These are phyloP conservation scores for Neoboletus magnificus DNA, from an alignment of 768 basidiomycete genomes.

Conservation along the genomic window DNA sequence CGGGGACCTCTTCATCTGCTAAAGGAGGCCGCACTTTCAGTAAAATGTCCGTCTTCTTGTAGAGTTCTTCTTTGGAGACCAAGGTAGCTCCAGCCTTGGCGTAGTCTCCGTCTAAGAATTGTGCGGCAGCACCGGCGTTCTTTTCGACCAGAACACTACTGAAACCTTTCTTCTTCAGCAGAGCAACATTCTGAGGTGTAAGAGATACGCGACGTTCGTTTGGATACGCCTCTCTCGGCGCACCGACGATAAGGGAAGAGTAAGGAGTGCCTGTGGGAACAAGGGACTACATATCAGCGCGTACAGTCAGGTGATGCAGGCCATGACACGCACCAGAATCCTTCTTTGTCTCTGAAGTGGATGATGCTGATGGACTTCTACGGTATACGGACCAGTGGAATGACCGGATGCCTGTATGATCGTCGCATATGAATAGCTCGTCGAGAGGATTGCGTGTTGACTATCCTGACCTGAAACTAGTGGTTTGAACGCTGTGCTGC, in stretches of 20 bases:
- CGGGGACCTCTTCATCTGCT: constrained; percentile 55
- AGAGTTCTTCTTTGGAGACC: constrained; percentile 70
- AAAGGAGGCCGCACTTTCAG: constrained; percentile 83
- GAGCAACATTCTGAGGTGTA: constrained; percentile 72
- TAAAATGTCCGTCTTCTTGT: constrained; percentile 67
- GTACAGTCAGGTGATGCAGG: neutral
- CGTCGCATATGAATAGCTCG: neutral
- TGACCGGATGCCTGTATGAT: constrained; percentile 25
- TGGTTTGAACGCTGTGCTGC: constrained; percentile 16
- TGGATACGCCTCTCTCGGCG: constrained; percentile 73
- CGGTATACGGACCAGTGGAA: constrained; percentile 30
- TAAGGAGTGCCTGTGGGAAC: constrained; percentile 54
- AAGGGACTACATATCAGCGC: neutral
- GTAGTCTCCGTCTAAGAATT: constrained; percentile 82
- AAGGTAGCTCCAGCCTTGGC: constrained; percentile 74
- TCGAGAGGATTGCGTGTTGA: neutral
- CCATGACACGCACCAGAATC: constrained; percentile 24
- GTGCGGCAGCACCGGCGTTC: constrained; percentile 65
- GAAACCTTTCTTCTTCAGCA: constrained; percentile 84
- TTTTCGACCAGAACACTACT: constrained; percentile 66
- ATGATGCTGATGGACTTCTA: constrained; percentile 16
- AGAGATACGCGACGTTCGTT: constrained; percentile 79
- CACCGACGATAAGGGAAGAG: constrained; percentile 68
- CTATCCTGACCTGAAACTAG: constrained; percentile 22
- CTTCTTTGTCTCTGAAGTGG: constrained; percentile 16